Evolutionary conservation across 2,329 filamentous ascomycete genomes (phyloP), one percentile per base, ranked within the genome.

Genomic region (Nannizziopsis arthrosporioides): DNA sequence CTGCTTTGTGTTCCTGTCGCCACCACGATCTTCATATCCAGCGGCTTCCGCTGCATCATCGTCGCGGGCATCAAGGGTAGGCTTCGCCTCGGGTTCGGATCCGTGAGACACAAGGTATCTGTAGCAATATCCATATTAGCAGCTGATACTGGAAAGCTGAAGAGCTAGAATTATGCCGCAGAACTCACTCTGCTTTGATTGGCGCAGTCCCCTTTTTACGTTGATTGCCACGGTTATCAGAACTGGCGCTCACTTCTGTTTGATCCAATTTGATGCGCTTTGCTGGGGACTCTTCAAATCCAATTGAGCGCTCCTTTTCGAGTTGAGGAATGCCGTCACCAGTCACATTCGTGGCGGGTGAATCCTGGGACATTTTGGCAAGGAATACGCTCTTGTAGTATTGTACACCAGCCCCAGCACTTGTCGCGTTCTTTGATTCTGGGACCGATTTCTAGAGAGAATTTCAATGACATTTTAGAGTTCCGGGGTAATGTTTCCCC

Each of bases 151-250:
- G 8, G 40, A 43, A 32, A 35, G 10, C 14, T 8, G 19, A 17
- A 17, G 14, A 10, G 15, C 31, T 34, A 18, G 42, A 14, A n/a
- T 14, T 7, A 38, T 6, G 34, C 15, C 11, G 10, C 5, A 34
- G 35, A 22, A 67, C 74, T 65, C 67, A 85, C 78, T 88, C 84
- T 60, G 76, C 72, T 65, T 87, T 88, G 63, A 89, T 77, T 7
- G 80, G 77, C 15, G 84, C 83, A 46, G 82, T 69, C 19, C 82
- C 82, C 58, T 73, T 79, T 49, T 60, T 57, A 30, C 67, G 60
- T 52, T 67, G 64, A 44, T 54, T 56, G 38, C 57, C 51, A 32
- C 55, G 57, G 49, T 62, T 56, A 14, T 49, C 44, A 18, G 53
- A 37, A 34, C 51, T 45, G 35, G 56, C 56, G 37, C 62, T 60